Percentiles rank a stretch among this genome's conserved stretches.
phyloP scores from a whole-genome alignment of 306 rosid species.

The Vigna hirtella region DNA sequence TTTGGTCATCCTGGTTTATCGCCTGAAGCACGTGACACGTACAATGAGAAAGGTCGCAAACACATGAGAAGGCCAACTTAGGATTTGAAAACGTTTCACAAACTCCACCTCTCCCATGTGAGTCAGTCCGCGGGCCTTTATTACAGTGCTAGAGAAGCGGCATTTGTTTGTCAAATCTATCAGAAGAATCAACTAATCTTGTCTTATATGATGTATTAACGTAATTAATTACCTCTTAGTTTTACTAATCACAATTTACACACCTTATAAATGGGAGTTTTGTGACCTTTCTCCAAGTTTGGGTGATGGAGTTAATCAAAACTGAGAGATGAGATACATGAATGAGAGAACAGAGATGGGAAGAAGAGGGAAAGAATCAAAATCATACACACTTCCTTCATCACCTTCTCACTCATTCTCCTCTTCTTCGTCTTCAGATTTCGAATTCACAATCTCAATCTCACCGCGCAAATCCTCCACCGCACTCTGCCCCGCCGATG shows the following conservation, averaged over 20 bases:
- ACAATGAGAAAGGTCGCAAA: slow-evolving; percentile 15
- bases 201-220: not conserved
- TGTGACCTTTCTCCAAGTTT: not conserved
- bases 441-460: slow-evolving; percentile 84
- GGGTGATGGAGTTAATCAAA: not conserved
- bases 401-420: slow-evolving; percentile 81
- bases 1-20: slow-evolving; percentile 56
- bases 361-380: slow-evolving; percentile 39
- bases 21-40: slow-evolving; percentile 67
- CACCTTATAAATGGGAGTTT: not conserved
- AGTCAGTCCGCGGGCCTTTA: not conserved
- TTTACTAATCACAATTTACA: not conserved
- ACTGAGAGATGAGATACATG: not conserved
- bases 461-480: slow-evolving; percentile 77
- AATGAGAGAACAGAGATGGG: slow-evolving; percentile 46
- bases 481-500: slow-evolving; percentile 85
- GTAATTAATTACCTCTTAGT: no score
- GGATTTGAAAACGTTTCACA: slow-evolving; percentile 18
- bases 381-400: slow-evolving; percentile 74
- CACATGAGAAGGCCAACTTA: slow-evolving; percentile 26
- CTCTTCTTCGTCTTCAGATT: slow-evolving; percentile 84
- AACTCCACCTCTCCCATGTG: slow-evolving; percentile 54
- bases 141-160: not conserved
- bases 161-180: not conserved
- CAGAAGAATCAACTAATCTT: not conserved